Evolutionary conservation across 163 green algal genomes (phyloP).

Genomic region (Prototheca wickerhamii): DNA sequence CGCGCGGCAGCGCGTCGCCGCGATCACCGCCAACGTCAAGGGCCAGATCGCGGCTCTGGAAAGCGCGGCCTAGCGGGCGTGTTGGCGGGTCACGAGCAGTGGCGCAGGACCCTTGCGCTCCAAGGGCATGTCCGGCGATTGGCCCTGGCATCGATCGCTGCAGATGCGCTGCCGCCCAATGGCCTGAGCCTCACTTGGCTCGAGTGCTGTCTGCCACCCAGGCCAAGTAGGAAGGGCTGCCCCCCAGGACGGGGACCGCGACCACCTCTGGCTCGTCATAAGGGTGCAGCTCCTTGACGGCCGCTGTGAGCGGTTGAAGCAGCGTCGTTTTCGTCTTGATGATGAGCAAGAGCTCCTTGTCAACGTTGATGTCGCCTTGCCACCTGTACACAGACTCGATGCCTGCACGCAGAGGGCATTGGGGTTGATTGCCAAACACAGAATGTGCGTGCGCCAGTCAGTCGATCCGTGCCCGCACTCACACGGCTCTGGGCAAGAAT

Average conservation of each 20-base stretch:
- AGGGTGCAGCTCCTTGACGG: conserved; percentile 37
- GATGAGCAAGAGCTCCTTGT: conserved; percentile 59
- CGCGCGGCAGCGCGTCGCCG: conserved; percentile 25
- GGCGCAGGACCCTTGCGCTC: not conserved
- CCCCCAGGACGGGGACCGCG: conserved; percentile 32
- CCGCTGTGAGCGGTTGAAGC: conserved; percentile 17
- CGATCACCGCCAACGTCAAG: conserved; percentile 20
- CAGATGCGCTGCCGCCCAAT: not conserved
- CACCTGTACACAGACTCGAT: conserved; percentile 57
- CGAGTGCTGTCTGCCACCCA: conserved; percentile 38
- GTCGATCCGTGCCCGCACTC: no score
- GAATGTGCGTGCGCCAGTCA: not conserved
- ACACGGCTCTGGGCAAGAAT: not conserved
- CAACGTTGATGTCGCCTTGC: conserved; percentile 52
- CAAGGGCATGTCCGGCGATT: not conserved
- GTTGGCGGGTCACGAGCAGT: not conserved
- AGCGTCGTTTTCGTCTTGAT: conserved; percentile 45
- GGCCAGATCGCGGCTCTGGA: conserved; percentile 16
- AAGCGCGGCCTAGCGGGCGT: not conserved
- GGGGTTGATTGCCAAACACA: not conserved
- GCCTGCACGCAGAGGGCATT: conserved; percentile 18
- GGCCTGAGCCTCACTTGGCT: not conserved
- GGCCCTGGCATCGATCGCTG: not conserved
- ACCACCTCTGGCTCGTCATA: conserved; percentile 52
- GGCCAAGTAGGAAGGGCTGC: conserved; percentile 38